phyloP scores from a whole-genome alignment of 305 asterid species.

The Fraxinus floribunda region DNA sequence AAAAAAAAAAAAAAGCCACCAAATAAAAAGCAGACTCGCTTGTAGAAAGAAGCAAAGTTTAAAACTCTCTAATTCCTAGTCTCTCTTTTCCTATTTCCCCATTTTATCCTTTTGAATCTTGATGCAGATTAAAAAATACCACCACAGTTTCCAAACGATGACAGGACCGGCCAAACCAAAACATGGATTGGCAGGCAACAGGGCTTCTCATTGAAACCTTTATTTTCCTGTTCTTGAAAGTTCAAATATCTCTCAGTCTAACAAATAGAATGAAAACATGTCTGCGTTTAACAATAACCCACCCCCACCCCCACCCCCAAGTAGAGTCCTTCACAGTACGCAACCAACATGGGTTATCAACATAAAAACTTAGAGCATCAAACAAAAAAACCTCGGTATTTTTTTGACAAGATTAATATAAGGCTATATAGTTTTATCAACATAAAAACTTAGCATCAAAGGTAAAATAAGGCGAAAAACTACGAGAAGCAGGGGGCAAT shows the following conservation, averaged over 20 bases:
- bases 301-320: neutral
- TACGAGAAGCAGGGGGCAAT: neutral
- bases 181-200: neutral
- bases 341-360: neutral
- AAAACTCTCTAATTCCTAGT: neutral
- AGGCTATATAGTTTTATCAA: neutral
- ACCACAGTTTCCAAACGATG: neutral
- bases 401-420: neutral
- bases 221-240: neutral
- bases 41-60: neutral
- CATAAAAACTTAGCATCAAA: neutral
- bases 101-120: neutral
- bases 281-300: neutral
- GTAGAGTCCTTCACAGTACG: neutral
- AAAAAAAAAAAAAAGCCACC: neutral
- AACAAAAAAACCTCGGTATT: neutral
- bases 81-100: neutral
- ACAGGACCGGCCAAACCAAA: neutral
- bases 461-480: neutral
- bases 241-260: neutral
- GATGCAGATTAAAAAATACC: neutral
- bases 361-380: neutral
- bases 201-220: neutral
- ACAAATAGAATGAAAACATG: neutral
- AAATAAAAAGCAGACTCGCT: neutral